Evolutionary conservation across 2,329 filamentous ascomycete genomes (phyloP), one percentile per base, ranked within the genome.

Genomic region (Didymella segeticola): DNA sequence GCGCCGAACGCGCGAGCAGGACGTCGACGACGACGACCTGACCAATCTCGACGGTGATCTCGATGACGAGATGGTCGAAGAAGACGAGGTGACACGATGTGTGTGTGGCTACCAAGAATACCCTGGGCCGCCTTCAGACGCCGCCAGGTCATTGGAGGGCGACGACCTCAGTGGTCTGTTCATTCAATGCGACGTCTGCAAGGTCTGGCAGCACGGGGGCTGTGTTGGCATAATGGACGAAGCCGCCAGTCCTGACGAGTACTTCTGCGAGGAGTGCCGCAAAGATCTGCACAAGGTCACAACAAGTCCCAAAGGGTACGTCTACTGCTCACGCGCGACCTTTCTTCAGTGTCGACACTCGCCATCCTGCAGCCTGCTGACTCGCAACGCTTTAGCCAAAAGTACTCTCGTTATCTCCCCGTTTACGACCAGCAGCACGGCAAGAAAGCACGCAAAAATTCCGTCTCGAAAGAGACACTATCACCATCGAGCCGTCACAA

Each of bases 181-280:
- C 77, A 93, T 99, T 63, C 93, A 98, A 80, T 99, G 95, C 83
- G 95, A 98, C 77, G 83, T 90, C 61, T 99, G 95, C 81, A 96
- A 96, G 74, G 95, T 98, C 60, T 99, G 93, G 95, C 95, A 99
- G 75, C 95, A 99, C 74, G 95, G 95, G 68, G 93, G 93, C 56
- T 99, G 95, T 71, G 93, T 99, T 55, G 93, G 95, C 56, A 96
- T 99, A 69, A 92, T 96, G 79, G 95, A 95, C 64, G 93, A 96
- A 76, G 89, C 90, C 64, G 88, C 89, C 73, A 93, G 91, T 62
- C 95, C 95, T 9, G 93, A 98, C 48, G 93, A 98, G 75, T 99
- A 99, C 79, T 99, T 95, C 72, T 99, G 95, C 78, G 95, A 99
- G 78, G 85, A 91, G 75, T 99, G 95, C 78, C 88, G 90, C 62